A percentile compares a stretch with the other conserved stretches of the same genome.
Evolutionary conservation across 2,329 filamentous ascomycete species (phyloP).

Genomic region (Reticulascus tulasneorum): DNA sequence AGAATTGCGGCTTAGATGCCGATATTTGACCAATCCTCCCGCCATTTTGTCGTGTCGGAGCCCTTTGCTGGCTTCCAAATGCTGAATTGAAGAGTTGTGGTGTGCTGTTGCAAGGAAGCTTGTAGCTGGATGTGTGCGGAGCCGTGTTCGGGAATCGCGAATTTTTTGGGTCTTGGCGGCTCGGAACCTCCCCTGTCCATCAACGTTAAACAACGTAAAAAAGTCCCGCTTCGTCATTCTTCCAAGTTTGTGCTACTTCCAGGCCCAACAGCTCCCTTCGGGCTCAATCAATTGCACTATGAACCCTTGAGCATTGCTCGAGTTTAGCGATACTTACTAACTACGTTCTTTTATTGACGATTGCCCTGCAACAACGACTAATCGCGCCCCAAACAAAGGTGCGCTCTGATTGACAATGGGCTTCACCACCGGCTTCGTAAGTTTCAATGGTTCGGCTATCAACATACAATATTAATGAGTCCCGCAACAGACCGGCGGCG

Average conservation of each 20-base stretch:
- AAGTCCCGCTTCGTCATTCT: slow-evolving; percentile 24
- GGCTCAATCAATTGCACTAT: slow-evolving; percentile 26
- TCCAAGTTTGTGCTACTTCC: too few species aligned
- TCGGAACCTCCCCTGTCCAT: slow-evolving; percentile 9
- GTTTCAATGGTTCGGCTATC: slow-evolving; percentile 25
- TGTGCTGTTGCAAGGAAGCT: not conserved
- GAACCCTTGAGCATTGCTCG: slow-evolving; percentile 18
- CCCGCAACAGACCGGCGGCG: slow-evolving; percentile 60
- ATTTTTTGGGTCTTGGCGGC: slow-evolving; percentile 10
- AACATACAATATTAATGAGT: not conserved
- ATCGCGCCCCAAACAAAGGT: slow-evolving; percentile 21
- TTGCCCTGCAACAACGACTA: too few species aligned
- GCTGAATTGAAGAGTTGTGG: not conserved
- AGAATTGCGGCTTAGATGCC: slow-evolving; percentile 80
- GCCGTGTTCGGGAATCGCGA: slow-evolving; percentile 1
- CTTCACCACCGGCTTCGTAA: slow-evolving; percentile 70
- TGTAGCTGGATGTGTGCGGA: too few species aligned
- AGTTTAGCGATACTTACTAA: too few species aligned
- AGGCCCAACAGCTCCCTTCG: slow-evolving; percentile 10
- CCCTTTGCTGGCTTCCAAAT: slow-evolving; percentile 7
- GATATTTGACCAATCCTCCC: slow-evolving; percentile 80
- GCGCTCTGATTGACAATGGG: slow-evolving; percentile 49
- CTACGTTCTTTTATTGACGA: too few species aligned
- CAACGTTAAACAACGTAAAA: slow-evolving; percentile 4
- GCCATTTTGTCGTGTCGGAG: slow-evolving; percentile 57